Base-by-base conservation (phyloP, 768 basidiomycete genomes). In the Boletus huronensis region DNA sequence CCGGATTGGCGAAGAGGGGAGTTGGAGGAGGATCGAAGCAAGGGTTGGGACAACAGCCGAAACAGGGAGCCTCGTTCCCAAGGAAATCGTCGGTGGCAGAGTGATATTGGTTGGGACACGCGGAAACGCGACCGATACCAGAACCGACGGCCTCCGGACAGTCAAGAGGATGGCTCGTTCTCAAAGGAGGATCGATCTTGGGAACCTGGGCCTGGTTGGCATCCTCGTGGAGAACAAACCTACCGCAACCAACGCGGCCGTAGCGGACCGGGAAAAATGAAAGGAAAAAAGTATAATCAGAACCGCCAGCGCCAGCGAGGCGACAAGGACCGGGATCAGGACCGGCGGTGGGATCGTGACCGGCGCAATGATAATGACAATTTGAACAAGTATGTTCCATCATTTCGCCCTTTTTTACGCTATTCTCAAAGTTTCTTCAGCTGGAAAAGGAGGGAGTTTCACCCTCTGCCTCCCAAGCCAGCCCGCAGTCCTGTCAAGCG, bases 161-260 rank as follows among this genome's bases (percentile, higher is more conserved):
- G 43, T 5, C 66, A 63, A 60, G 65, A 67, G 13, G 67, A 68
- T 2, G 57, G 53, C 13, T 39, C 62, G 25, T 21, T 32, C 31
- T 34, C 53, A 2, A 70, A 64, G 43, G 79, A 80, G 64, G 82
- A 85, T 48, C 80, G 87, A 47, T 72, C 82, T 53, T 89, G 87
- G 87, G 85, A 87, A 59, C 87, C 87, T 53, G 84, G 84, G 35
- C 79, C 84, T 25, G 77, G 79, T 6, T 89, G 87, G 87, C 79
- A 84, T 55, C 67, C 79, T 48, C 76, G 65, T 35, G 60, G 77
- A 35, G 72, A 69, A 25, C 74, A 72, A 21, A 58, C 64, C 28
- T 70, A 81, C 50, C 76, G 77, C 46, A 67, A 56, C 53, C 70
- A 70, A 25, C 70, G 69, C 23, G 59, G 62, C 35, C 74, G 74